A percentile compares a stretch with the other conserved stretches of the same genome.
Evolutionary conservation across 768 basidiomycete species (phyloP).

Genomic region (Lactarius indigo): DNA sequence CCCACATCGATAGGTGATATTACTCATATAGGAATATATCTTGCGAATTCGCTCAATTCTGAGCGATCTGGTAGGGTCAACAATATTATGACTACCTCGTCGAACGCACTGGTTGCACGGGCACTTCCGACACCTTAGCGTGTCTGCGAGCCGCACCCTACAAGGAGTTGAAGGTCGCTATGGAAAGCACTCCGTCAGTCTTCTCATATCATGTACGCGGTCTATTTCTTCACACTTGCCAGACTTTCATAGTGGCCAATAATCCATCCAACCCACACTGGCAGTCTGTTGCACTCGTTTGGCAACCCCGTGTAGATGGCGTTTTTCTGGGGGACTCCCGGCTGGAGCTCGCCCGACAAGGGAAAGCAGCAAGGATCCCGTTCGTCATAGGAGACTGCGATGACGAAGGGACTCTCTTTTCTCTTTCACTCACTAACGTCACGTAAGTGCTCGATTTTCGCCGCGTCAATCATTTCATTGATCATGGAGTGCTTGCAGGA

Average conservation of each 20-base stretch:
- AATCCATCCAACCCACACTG: background rate
- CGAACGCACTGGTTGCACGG: slow-evolving; percentile 35
- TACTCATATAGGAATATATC: slow-evolving; percentile 33
- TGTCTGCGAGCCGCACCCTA: slow-evolving; percentile 42
- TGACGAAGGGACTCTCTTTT: slow-evolving; percentile 31
- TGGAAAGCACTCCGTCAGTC: slow-evolving; percentile 32
- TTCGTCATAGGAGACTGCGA: slow-evolving; percentile 32
- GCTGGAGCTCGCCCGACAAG: slow-evolving; percentile 32
- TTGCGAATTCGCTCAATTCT: slow-evolving; percentile 2
- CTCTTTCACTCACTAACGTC: slow-evolving; percentile 26
- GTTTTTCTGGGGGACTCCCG: slow-evolving; percentile 37
- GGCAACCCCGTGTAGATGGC: slow-evolving; percentile 40
- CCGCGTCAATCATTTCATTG: background rate
- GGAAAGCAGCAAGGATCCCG: slow-evolving; percentile 33
- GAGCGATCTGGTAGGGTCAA: slow-evolving; percentile 29
- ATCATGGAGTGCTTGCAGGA: slow-evolving; percentile 12
- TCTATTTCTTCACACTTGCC: background rate
- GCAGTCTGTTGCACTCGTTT: slow-evolving; percentile 33
- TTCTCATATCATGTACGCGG: slow-evolving; percentile 32
- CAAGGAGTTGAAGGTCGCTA: slow-evolving; percentile 30
- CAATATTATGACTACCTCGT: slow-evolving; percentile 42
- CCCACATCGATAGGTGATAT: slow-evolving; percentile 33
- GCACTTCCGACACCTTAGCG: slow-evolving; percentile 36
- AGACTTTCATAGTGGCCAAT: background rate
- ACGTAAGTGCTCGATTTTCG: slow-evolving; percentile 23